phyloP scores from a whole-genome alignment of 2,329 filamentous ascomycete species.

The Epichloe baconii region DNA sequence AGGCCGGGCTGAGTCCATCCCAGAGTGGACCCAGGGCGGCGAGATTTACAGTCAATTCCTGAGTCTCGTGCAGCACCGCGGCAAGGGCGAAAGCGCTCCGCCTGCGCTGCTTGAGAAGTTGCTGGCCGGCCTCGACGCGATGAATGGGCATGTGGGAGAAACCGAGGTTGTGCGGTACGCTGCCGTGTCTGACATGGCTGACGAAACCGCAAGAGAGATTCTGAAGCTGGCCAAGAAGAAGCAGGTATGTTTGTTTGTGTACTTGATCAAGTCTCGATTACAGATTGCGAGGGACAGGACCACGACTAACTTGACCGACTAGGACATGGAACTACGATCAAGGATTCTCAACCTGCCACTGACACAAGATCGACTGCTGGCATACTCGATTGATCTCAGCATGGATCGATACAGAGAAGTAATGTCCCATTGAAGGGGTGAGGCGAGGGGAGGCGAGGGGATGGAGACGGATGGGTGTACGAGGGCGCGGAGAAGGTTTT shows the following conservation, averaged over 20 bases:
- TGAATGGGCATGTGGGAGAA: constrained; percentile 32
- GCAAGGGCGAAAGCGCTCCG: constrained; percentile 26
- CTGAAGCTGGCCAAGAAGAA: constrained; percentile 40
- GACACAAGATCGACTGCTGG: constrained; percentile 58
- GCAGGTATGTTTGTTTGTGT: constrained; percentile 31
- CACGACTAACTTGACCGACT: constrained; percentile 4
- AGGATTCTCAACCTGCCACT: constrained; percentile 47
- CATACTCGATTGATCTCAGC: constrained; percentile 58
- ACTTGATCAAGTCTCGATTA: too few species aligned
- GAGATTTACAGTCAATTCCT: constrained; percentile 61
- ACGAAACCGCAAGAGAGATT: constrained; percentile 54
- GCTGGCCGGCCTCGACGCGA: constrained; percentile 41
- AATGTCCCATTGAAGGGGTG: constrained; percentile 32
- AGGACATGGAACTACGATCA: constrained; percentile 24
- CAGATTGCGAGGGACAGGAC: neutral
- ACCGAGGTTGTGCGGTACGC: constrained; percentile 44
- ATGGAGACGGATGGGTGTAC: neutral
- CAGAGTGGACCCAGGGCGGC: constrained; percentile 67
- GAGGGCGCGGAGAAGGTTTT: neutral
- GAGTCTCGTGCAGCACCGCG: constrained; percentile 32
- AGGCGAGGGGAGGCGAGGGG: neutral
- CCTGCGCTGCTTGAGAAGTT: constrained; percentile 40
- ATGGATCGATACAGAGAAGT: constrained; percentile 54
- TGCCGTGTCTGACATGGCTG: constrained; percentile 71
- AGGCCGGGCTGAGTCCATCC: constrained; percentile 44